These are phyloP conservation scores for Turnera subulata DNA, from an alignment of 345 rosid species.

Conservation along the genomic window DNA sequence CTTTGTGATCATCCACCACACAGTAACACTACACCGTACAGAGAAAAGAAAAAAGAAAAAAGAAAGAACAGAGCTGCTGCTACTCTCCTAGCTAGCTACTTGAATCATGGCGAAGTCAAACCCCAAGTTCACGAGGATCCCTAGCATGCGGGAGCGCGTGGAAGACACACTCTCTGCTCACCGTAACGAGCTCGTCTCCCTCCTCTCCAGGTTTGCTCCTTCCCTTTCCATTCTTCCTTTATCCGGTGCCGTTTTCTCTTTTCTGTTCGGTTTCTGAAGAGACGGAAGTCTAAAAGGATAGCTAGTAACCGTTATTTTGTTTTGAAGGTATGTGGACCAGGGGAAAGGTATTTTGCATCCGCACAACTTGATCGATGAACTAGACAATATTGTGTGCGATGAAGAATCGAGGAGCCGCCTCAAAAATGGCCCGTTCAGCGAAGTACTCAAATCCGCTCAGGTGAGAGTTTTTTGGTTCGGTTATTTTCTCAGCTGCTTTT, in stretches of 20 bases:
- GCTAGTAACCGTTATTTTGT: neutral
- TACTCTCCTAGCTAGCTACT: neutral
- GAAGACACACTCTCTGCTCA: conserved; percentile 83
- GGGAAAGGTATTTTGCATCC: conserved; percentile 92
- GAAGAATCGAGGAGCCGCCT: conserved; percentile 48
- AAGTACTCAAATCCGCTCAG: conserved; percentile 70
- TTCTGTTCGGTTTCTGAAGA: neutral
- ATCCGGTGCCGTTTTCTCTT: neutral
- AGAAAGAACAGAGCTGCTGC: no score
- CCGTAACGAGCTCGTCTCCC: conserved; percentile 86
- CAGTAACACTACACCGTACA: neutral
- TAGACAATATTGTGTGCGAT: conserved; percentile 52
- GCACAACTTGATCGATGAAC: conserved; percentile 80
- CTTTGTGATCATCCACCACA: neutral
- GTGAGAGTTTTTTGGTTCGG: conserved; percentile 23
- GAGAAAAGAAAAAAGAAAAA: no score
- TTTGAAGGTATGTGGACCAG: conserved; percentile 78
- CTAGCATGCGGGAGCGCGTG: conserved; percentile 83
- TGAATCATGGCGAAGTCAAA: conserved; percentile 35
- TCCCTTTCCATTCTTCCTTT: neutral
- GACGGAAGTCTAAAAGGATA: neutral
- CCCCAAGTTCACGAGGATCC: conserved; percentile 50
- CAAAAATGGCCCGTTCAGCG: conserved; percentile 67
- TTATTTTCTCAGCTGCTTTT: neutral
- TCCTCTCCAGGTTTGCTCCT: conserved; percentile 70